These are phyloP conservation scores for Apiospora phragmitis DNA, from an alignment of 2,329 filamentous ascomycete species.

Conservation along the genomic window DNA sequence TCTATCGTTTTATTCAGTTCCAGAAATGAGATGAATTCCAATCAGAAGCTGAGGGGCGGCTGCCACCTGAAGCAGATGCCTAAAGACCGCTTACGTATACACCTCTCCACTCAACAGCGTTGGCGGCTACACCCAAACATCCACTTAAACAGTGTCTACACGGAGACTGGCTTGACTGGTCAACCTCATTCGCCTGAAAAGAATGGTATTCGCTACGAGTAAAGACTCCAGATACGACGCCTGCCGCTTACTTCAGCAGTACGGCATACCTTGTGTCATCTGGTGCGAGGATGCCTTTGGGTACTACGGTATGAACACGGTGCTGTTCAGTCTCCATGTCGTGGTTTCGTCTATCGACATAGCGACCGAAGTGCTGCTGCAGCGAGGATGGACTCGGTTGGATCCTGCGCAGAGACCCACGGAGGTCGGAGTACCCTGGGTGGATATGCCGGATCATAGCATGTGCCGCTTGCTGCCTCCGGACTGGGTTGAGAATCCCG, in stretches of 20 bases:
- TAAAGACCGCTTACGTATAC: background rate
- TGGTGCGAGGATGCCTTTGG: background rate
- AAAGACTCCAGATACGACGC: background rate
- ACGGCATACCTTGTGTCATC: background rate
- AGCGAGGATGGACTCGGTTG: background rate
- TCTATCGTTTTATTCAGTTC: background rate
- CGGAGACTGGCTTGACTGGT: background rate
- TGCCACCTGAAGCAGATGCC: background rate
- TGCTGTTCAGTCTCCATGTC: background rate
- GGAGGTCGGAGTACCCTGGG: background rate
- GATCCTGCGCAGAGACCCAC: background rate
- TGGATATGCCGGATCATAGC: background rate
- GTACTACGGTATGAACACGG: background rate
- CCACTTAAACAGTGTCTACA: background rate
- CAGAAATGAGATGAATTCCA: no score
- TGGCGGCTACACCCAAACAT: background rate
- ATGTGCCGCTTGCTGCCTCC: background rate
- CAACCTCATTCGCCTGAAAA: background rate
- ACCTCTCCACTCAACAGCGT: background rate
- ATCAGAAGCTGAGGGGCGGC: background rate
- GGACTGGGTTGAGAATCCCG: background rate
- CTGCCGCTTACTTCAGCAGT: background rate
- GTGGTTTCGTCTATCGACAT: background rate
- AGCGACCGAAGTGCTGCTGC: background rate
- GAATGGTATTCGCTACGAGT: background rate